These are phyloP conservation scores for Zelonia costaricensis DNA, from an alignment of 208 protist genomes.

Conservation along the genomic window DNA sequence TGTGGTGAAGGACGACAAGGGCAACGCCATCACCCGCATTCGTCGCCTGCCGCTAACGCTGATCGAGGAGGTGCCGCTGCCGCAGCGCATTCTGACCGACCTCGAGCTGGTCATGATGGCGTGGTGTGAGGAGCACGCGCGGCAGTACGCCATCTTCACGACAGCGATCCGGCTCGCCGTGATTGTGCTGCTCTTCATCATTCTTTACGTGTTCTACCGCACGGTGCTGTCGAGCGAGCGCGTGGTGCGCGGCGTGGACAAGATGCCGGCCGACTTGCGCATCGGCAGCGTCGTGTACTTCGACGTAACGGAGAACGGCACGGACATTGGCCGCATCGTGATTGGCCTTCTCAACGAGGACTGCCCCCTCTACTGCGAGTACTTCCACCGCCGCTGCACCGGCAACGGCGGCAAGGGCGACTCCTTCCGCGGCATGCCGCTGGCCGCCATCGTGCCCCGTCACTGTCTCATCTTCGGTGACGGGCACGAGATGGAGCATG, in stretches of 20 bases:
- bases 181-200: conserved; percentile 71
- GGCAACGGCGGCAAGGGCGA: conserved; percentile 67
- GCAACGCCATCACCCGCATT: conserved; percentile 69
- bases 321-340: conserved; percentile 77
- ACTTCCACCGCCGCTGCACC: conserved; percentile 88
- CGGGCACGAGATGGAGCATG: conserved; percentile 73
- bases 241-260: conserved; percentile 78
- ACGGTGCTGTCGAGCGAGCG: conserved; percentile 80
- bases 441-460: conserved; percentile 72
- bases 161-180: conserved; percentile 56
- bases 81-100: conserved; percentile 74
- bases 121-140: conserved; percentile 87
- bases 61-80: conserved; percentile 83
- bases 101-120: conserved; percentile 89
- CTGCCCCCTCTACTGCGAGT: conserved; percentile 89
- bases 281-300: conserved; percentile 91
- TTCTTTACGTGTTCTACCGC: conserved; percentile 85
- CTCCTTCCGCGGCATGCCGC: conserved; percentile 81
- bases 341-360: conserved; percentile 88
- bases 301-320: conserved; percentile 83
- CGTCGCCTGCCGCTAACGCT: conserved; percentile 72
- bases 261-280: conserved; percentile 79
- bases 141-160: conserved; percentile 77
- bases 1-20: conserved; percentile 62
- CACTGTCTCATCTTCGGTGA: conserved; percentile 87